phyloP scores from a whole-genome alignment of 2,329 filamentous ascomycete genomes.

The Capronia coronata region DNA sequence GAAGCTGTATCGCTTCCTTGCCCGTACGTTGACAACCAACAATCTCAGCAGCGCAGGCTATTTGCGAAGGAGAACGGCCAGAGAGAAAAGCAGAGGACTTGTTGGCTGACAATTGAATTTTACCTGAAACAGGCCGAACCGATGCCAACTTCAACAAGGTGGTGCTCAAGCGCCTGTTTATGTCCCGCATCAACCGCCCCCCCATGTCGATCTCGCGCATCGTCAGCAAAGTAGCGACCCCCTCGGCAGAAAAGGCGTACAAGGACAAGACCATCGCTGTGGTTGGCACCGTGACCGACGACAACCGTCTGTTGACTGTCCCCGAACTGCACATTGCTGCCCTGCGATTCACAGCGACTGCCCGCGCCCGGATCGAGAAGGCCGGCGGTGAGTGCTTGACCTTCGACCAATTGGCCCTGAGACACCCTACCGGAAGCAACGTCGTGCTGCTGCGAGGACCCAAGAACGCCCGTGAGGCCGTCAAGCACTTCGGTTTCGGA shows the following conservation, averaged over 20 bases:
- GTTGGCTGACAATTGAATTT: neutral
- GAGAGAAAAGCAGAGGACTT: constrained; percentile 11
- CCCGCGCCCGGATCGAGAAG: constrained; percentile 84
- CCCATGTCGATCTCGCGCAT: constrained; percentile 93
- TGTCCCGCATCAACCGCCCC: constrained; percentile 97
- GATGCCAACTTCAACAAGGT: constrained; percentile 98
- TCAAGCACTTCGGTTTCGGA: constrained; percentile 99
- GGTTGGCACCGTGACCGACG: constrained; percentile 92
- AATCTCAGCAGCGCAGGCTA: neutral
- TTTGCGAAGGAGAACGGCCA: neutral
- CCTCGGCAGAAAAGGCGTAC: constrained; percentile 50
- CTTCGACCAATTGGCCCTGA: constrained; percentile 92
- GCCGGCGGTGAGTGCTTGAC: constrained; percentile 94
- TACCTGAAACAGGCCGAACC: constrained; percentile 65
- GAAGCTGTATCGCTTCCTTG: constrained; percentile 96
- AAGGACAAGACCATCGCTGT: constrained; percentile 78
- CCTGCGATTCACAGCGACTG: constrained; percentile 92
- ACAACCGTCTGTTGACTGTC: constrained; percentile 84
- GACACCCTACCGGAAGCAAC: constrained; percentile 92
- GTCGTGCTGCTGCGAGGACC: constrained; percentile 93
- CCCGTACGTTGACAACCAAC: constrained; percentile 59
- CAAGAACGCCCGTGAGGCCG: constrained; percentile 95
- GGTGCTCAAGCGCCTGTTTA: constrained; percentile 92
- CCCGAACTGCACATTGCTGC: constrained; percentile 93
- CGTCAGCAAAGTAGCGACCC: constrained; percentile 51